Base-by-base conservation (phyloP, 1,284 basidiomycete genomes). In the Mycosarcoma maydis region DNA sequence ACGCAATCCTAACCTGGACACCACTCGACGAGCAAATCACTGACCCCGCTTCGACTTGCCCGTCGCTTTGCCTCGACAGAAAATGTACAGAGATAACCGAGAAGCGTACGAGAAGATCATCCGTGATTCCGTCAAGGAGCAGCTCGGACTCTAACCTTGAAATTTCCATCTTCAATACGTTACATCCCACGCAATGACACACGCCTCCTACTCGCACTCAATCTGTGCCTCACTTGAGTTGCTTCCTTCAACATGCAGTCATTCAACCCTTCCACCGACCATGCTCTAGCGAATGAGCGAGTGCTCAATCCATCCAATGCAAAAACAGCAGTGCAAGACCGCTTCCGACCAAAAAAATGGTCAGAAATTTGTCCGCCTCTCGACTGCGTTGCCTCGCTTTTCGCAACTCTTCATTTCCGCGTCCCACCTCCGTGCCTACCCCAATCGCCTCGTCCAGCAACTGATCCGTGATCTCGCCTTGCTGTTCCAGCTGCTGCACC, bases 381-480 rank as follows among this genome's bases (percentile, higher is more conserved):
- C 90, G 88, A 49, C 89, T 90, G 49, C 91, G 85, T 80, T 91
- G 85, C 76, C 87, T 87, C 26, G 93, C 92, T 83, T 92, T 90
- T 75, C 86, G 87, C 48, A 96, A 85, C 83, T 96, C 91, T 42
- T 86, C 85, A 75, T 95, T 95, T 19, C 92, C 92, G 80, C 90
- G 90, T 72, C 91, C 90, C 38, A 95, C 90, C 47, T 89, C 90
- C 9, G 88, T 88, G 8, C 90, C 90, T 10, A 91, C 90, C 2
- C 88, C 87, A 55, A 94, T 89, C 2, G 91, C 92, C 79, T 96
- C 93, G 70, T 94, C 91, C 78, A 91, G 91, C 53, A 96, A 83
- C 80, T 91, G 89, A 76, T 93, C 91, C 19, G 92, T 92, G 70
- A 92, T 83, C 83, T 93, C 92, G n/a, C 90, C 90, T 84, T 96